Conservation (phyloP, 805 yeast species). For the Kodamaea lidongshanica region DNA sequence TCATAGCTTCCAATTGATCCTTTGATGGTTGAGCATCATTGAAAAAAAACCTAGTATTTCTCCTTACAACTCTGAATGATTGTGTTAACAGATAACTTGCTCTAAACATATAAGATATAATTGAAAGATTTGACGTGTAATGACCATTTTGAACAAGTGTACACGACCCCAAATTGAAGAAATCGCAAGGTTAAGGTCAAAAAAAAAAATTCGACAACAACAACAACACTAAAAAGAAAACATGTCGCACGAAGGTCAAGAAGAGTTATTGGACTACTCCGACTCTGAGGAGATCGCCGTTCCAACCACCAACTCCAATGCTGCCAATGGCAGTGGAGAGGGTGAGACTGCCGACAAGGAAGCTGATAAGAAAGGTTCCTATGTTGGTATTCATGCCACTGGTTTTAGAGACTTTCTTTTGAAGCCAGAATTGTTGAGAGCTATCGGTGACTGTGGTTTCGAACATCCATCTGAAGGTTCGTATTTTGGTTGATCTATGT, state of each 20-base stretch:
- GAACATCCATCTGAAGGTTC: slow-evolving; percentile 99
- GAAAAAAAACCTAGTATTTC: slow-evolving; percentile 2
- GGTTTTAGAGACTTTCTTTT: slow-evolving; percentile 96
- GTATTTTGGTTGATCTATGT: slow-evolving; percentile 28
- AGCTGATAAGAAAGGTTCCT: slow-evolving; percentile 89
- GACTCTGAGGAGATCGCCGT: slow-evolving; percentile 94
- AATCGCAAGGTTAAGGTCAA: too few species aligned
- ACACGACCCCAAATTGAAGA: background rate
- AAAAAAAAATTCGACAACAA: slow-evolving; percentile 4
- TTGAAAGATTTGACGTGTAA: too few species aligned
- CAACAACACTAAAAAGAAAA: slow-evolving; percentile 7
- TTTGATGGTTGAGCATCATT: slow-evolving; percentile 3
- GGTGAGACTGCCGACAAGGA: slow-evolving; percentile 50
- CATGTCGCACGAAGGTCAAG: slow-evolving; percentile 97
- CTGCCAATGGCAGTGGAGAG: slow-evolving; percentile 30
- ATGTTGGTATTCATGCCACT: slow-evolving; percentile 96
- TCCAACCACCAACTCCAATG: slow-evolving; percentile 42
- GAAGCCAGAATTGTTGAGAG: slow-evolving; percentile 95
- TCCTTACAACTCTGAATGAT: too few species aligned
- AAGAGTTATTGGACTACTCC: slow-evolving; percentile 97
- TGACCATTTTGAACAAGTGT: too few species aligned
- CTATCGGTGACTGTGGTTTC: slow-evolving; percentile 98
- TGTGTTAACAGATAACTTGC: too few species aligned
- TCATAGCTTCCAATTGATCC: slow-evolving; percentile 9
- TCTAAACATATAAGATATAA: too few species aligned